Percentiles rank a stretch among this genome's conserved stretches.
Evolutionary conservation across 1,139 yeast species (phyloP).

Genomic region (Arxiozyma slooffiae): DNA sequence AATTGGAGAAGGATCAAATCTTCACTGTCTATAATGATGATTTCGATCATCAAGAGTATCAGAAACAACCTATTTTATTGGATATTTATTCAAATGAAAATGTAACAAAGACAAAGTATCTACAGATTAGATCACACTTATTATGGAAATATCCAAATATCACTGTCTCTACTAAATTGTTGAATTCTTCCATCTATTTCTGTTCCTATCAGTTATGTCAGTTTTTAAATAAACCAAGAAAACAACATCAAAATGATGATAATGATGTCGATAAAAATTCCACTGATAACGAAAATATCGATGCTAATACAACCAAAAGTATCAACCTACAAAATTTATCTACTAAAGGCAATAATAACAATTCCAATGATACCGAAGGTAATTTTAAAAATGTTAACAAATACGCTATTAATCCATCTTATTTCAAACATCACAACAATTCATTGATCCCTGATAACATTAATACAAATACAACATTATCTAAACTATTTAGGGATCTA

Average conservation of each 20-base stretch:
- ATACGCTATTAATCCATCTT: constrained; percentile 20
- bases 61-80: constrained; percentile 42
- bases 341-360: not conserved
- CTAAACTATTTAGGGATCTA: constrained; percentile 70
- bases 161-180: constrained; percentile 61
- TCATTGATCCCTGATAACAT: constrained; percentile 29
- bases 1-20: constrained; percentile 40
- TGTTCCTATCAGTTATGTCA: constrained; percentile 49
- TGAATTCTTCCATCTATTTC: constrained; percentile 73
- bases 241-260: not conserved
- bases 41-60: constrained; percentile 33
- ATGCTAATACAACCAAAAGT: not conserved
- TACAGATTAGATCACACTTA: constrained; percentile 76
- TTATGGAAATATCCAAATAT: constrained; percentile 80
- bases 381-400: constrained; percentile 2
- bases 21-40: constrained; percentile 46
- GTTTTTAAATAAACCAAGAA: constrained; percentile 25
- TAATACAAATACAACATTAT: constrained; percentile 39
- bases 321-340: not conserved
- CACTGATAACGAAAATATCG: not conserved
- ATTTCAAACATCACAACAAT: constrained; percentile 22
- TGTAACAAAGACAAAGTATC: constrained; percentile 56
- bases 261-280: constrained; percentile 10
- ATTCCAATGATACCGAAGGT: not conserved
- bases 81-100: constrained; percentile 60